Percentiles rank a stretch among this genome's conserved stretches.
Conservation (phyloP, 495 filamentous ascomycete species). For the Neurospora sp. region DNA sequence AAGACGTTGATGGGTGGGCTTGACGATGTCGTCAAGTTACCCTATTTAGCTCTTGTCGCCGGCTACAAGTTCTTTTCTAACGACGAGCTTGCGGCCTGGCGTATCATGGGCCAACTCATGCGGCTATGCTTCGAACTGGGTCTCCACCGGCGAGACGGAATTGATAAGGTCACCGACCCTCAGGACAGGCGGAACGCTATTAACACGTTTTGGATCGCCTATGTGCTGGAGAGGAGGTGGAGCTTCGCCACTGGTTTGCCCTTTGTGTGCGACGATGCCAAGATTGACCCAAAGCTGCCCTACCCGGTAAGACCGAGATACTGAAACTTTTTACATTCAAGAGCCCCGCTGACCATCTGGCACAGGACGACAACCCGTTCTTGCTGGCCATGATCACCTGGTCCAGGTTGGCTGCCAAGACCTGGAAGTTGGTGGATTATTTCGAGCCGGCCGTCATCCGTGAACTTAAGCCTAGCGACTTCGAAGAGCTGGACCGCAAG, state of each 20-base stretch:
- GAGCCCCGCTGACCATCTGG: constrained; percentile 1
- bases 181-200: constrained; percentile 53
- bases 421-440: constrained; percentile 60
- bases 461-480: constrained; percentile 49
- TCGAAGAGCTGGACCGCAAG: constrained; percentile 66
- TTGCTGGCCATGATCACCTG: constrained; percentile 71
- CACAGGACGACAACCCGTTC: constrained; percentile 60
- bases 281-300: constrained; percentile 69
- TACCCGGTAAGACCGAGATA: constrained; percentile 51
- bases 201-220: constrained; percentile 71
- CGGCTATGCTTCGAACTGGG: constrained; percentile 74
- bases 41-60: constrained; percentile 64
- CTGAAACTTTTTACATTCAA: background rate
- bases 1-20: constrained; percentile 55
- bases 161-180: constrained; percentile 53
- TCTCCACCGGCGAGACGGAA: constrained; percentile 62
- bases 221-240: constrained; percentile 73
- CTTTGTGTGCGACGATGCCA: constrained; percentile 71
- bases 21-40: constrained; percentile 56
- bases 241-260: constrained; percentile 73
- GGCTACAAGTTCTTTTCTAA: constrained; percentile 79
- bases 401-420: constrained; percentile 63
- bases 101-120: constrained; percentile 64
- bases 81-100: constrained; percentile 72
- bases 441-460: constrained; percentile 42